These are phyloP conservation scores for Lentinula aciculospora DNA, from an alignment of 768 basidiomycete genomes.

Conservation along the genomic window DNA sequence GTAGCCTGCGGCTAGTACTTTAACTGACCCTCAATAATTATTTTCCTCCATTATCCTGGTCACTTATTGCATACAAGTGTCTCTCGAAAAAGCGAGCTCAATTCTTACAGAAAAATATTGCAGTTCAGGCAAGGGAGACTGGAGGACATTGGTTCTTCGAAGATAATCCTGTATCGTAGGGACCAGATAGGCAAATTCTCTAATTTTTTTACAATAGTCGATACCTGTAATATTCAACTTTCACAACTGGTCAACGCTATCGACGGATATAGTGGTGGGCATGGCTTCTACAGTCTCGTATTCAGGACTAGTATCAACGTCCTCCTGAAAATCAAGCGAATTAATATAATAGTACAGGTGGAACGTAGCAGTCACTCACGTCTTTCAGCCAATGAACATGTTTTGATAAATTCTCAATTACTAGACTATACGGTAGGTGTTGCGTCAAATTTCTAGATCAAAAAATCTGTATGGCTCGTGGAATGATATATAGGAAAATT, in stretches of 20 bases:
- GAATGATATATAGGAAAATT: neutral
- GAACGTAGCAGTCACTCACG: slow-evolving; percentile 31
- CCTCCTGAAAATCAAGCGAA: neutral
- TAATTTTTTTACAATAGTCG: too few species aligned
- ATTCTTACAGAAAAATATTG: too few species aligned
- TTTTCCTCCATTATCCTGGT: too few species aligned
- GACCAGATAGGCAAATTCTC: too few species aligned
- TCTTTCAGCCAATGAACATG: slow-evolving; percentile 69
- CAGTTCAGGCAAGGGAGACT: too few species aligned
- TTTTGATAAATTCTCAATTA: slow-evolving; percentile 83
- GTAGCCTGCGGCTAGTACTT: too few species aligned
- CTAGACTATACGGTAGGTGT: slow-evolving; percentile 79
- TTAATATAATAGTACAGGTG: neutral
- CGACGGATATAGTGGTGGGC: slow-evolving; percentile 2
- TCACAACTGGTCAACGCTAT: neutral
- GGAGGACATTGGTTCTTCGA: too few species aligned
- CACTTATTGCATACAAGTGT: too few species aligned
- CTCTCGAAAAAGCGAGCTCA: too few species aligned
- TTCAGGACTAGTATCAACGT: slow-evolving; percentile 1
- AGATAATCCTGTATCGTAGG: too few species aligned
- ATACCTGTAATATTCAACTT: neutral
- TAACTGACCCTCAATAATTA: too few species aligned
- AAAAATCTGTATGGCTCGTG: slow-evolving; percentile 3
- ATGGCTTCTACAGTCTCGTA: slow-evolving; percentile 7
- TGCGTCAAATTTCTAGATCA: slow-evolving; percentile 71